Evolutionary conservation across 192 early-diverging fungal species (phyloP).

Genomic region (Jimgerdemannia lactiflua): DNA sequence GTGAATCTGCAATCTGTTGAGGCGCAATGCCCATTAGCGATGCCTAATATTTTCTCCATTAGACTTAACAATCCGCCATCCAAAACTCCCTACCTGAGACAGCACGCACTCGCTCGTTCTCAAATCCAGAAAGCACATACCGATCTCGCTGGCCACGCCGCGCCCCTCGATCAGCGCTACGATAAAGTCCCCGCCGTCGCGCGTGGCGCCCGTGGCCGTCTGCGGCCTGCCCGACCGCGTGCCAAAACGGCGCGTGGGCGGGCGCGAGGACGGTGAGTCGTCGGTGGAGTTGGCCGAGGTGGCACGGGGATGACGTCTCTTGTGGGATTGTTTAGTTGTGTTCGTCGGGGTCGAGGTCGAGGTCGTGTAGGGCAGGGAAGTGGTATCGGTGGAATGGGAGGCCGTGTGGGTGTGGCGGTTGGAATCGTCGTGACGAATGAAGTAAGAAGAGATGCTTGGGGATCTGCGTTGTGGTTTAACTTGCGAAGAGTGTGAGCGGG

Average conservation of each 20-base stretch:
- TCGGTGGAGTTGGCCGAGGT: no score
- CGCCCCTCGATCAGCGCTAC: slow-evolving; percentile 51
- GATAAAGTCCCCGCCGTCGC: slow-evolving; percentile 15
- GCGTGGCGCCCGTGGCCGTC: not conserved
- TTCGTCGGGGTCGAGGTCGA: no score
- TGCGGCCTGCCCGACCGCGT: not conserved
- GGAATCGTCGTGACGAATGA: no score
- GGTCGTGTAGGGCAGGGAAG: no score
- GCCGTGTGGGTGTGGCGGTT: no score
- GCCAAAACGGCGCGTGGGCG: not conserved
- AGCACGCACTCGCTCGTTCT: not conserved
- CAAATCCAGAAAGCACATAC: slow-evolving; percentile 36
- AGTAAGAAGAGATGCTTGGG: no score
- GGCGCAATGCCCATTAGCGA: not conserved
- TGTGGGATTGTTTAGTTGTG: no score
- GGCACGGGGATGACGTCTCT: no score
- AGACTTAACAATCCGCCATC: not conserved
- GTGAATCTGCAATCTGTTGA: slow-evolving; percentile 58
- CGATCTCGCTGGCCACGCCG: slow-evolving; percentile 55
- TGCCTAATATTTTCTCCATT: not conserved
- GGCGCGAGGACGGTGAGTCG: not conserved
- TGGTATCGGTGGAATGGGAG: no score
- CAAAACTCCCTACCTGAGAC: not conserved
- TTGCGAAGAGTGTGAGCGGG: no score
- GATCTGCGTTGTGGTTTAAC: no score